These are phyloP conservation scores for Podospora appendiculata DNA, from an alignment of 495 filamentous ascomycete genomes.

Conservation along the genomic window DNA sequence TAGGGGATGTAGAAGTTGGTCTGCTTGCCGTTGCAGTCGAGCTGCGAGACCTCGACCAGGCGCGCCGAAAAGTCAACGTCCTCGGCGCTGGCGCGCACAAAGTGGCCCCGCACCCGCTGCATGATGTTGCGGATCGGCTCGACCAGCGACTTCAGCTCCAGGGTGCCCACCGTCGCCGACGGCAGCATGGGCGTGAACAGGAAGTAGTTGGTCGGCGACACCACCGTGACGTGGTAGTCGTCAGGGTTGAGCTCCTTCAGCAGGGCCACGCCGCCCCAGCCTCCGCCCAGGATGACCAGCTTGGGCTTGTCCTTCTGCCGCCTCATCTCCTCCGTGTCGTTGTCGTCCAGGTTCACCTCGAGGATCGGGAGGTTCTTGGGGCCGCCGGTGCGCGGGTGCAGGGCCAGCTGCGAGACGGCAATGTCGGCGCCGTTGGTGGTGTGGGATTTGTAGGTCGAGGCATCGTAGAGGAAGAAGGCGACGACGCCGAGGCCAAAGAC, in stretches of 20 bases:
- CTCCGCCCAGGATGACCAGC: slow-evolving; percentile 86
- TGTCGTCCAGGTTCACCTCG: slow-evolving; percentile 78
- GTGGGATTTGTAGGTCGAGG: slow-evolving; percentile 74
- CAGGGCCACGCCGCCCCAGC: slow-evolving; percentile 91
- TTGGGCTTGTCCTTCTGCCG: slow-evolving; percentile 76
- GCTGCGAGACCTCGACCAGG: slow-evolving; percentile 77
- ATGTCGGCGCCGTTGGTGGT: slow-evolving; percentile 55
- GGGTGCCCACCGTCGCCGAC: slow-evolving; percentile 89
- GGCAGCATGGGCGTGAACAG: slow-evolving; percentile 97
- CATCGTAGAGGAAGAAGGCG: slow-evolving; percentile 92
- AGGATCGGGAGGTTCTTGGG: slow-evolving; percentile 95
- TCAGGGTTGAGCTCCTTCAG: slow-evolving; percentile 84
- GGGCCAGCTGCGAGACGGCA: slow-evolving; percentile 70
- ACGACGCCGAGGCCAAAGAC: slow-evolving; percentile 47
- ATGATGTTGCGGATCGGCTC: slow-evolving; percentile 89
- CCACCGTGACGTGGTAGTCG: slow-evolving; percentile 89
- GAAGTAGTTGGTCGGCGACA: slow-evolving; percentile 94
- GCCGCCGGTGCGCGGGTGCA: slow-evolving; percentile 76
- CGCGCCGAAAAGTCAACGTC: slow-evolving; percentile 88
- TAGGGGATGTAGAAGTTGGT: slow-evolving; percentile 91
- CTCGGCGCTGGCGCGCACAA: slow-evolving; percentile 75
- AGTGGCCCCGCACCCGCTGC: slow-evolving; percentile 71
- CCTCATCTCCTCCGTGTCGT: slow-evolving; percentile 61
- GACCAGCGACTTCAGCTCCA: slow-evolving; percentile 83
- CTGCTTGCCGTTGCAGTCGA: slow-evolving; percentile 59